These are phyloP conservation scores for Aplosporella prunicola DNA, from an alignment of 2,329 filamentous ascomycete genomes.

Conservation along the genomic window DNA sequence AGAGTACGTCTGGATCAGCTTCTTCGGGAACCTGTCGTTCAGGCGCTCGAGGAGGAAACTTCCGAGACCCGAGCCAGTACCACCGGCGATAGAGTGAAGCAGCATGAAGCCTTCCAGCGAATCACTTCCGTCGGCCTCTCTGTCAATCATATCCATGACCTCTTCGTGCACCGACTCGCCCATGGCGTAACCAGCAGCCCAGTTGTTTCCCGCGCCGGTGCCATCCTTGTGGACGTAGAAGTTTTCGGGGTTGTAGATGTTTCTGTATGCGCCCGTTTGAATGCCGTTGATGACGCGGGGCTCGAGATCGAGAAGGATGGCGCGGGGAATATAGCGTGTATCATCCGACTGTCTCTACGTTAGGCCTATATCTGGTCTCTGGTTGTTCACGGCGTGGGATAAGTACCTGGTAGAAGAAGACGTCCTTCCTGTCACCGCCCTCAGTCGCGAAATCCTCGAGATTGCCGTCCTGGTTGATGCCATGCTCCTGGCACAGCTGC, in stretches of 20 bases:
- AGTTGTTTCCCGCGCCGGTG: conserved; percentile 92
- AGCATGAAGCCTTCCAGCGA: conserved; percentile 99
- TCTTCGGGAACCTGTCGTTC: conserved; percentile 97
- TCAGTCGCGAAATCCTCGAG: conserved; percentile 96
- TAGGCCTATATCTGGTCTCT: too few relatives aligned
- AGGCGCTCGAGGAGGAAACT: conserved; percentile 90
- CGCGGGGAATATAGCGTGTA: conserved; percentile 92
- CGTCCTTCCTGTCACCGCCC: conserved; percentile 94
- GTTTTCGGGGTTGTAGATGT: conserved; percentile 99
- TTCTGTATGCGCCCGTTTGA: conserved; percentile 87
- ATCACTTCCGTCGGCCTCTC: conserved; percentile 95
- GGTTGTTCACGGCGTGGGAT: conserved; percentile 1
- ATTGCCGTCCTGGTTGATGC: conserved; percentile 95
- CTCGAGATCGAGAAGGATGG: conserved; percentile 90
- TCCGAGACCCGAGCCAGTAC: conserved; percentile 90
- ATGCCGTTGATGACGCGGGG: conserved; percentile 89
- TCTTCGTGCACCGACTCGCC: conserved; percentile 90
- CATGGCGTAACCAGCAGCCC: conserved; percentile 91
- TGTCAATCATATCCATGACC: conserved; percentile 98
- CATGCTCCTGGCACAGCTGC: conserved; percentile 94
- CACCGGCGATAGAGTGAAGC: conserved; percentile 93
- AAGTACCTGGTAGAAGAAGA: conserved; percentile 82
- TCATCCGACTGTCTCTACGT: conserved; percentile 69
- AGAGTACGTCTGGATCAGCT: conserved; percentile 97
- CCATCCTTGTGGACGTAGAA: conserved; percentile 95